These are phyloP conservation scores for Entomortierella chlamydospora DNA, from an alignment of 192 early-diverging fungal species.

Conservation along the genomic window DNA sequence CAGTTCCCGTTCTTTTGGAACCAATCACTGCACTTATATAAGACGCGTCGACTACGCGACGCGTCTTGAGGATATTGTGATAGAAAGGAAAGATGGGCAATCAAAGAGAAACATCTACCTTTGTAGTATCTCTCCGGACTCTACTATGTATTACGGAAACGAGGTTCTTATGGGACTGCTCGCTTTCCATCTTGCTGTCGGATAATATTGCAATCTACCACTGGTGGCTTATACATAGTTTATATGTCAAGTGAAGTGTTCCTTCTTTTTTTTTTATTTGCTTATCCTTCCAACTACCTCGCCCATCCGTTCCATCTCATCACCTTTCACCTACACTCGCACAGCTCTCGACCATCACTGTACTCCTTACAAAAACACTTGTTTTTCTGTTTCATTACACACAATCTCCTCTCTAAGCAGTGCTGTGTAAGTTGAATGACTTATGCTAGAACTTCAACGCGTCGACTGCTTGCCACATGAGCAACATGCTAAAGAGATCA, in stretches of 20 bases:
- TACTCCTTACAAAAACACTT: background rate
- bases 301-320: constrained; percentile 14
- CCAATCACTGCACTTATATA: background rate
- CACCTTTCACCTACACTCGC: background rate
- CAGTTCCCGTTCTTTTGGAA: background rate
- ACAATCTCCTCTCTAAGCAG: background rate
- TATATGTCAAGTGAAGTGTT: background rate
- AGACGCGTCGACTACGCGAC: background rate
- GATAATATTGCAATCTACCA: background rate
- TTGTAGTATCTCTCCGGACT: background rate
- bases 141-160: background rate
- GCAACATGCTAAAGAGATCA: background rate
- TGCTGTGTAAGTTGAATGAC: background rate
- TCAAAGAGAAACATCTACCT: too few species aligned
- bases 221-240: constrained; percentile 1
- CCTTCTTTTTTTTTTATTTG: background rate
- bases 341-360: background rate
- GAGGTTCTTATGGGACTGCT: background rate
- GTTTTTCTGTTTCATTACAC: background rate
- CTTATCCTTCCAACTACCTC: background rate
- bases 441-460: background rate
- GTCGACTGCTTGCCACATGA: background rate
- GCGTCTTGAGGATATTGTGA: background rate
- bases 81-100: background rate
- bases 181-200: background rate